These are phyloP conservation scores for Aspergillus diversus DNA, from an alignment of 495 filamentous ascomycete species.

Conservation along the genomic window DNA sequence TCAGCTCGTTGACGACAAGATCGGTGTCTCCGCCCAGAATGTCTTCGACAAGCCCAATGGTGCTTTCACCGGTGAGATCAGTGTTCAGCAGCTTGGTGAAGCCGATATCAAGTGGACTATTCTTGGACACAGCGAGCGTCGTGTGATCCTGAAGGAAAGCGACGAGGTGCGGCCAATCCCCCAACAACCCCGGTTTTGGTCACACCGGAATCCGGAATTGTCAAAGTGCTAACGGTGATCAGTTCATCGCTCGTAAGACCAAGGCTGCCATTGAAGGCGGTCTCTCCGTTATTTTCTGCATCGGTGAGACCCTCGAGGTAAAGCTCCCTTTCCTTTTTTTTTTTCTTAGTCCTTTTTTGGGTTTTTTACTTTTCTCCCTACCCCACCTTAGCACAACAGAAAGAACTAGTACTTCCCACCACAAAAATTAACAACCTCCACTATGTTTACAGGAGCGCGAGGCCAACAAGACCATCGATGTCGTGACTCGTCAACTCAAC, in stretches of 20 bases:
- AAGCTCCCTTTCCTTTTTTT: slow-evolving; percentile 26
- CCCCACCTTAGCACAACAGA: slow-evolving; percentile 20
- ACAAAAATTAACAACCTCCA: slow-evolving; percentile 14
- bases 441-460: slow-evolving; percentile 71
- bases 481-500: slow-evolving; percentile 78
- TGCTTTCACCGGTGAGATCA: slow-evolving; percentile 97
- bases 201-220: neutral
- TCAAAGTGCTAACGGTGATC: slow-evolving; percentile 18
- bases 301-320: slow-evolving; percentile 87
- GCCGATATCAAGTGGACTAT: slow-evolving; percentile 85
- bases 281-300: slow-evolving; percentile 90
- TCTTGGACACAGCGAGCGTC: slow-evolving; percentile 91
- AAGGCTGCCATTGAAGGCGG: slow-evolving; percentile 87
- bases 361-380: slow-evolving; percentile 4
- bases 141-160: slow-evolving; percentile 81
- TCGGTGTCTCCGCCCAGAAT: slow-evolving; percentile 91
- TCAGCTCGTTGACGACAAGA: slow-evolving; percentile 66
- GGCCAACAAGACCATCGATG: slow-evolving; percentile 81
- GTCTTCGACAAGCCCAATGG: slow-evolving; percentile 96
- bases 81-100: slow-evolving; percentile 86
- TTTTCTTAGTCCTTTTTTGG: neutral
- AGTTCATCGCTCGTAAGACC: slow-evolving; percentile 89
- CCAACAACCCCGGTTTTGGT: neutral
- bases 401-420: slow-evolving; percentile 3
- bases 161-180: slow-evolving; percentile 57